Percentiles rank a stretch among this genome's conserved stretches.
Evolutionary conservation across 2,329 filamentous ascomycete species (phyloP).

Genomic region (Neonectria coccinea): DNA sequence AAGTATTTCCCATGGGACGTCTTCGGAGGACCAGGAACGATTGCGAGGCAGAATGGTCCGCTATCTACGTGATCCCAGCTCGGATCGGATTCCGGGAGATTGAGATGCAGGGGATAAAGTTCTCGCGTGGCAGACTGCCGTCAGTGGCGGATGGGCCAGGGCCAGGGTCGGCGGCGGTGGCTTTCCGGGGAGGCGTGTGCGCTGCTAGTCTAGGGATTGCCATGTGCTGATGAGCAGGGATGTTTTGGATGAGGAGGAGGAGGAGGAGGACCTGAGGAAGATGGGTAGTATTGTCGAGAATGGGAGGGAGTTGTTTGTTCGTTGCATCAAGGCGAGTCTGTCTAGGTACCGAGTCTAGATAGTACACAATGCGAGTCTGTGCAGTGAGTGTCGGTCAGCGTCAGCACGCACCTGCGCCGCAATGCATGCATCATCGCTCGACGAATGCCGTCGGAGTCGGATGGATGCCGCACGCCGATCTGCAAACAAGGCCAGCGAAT

Average conservation of each 20-base stretch:
- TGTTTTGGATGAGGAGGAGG: background rate
- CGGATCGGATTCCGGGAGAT: background rate
- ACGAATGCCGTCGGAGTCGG: constrained; percentile 15
- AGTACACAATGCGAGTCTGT: no score
- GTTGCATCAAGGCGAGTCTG: background rate
- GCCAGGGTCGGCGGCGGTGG: background rate
- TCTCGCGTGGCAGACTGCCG: constrained; percentile 23
- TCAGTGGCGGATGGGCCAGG: background rate
- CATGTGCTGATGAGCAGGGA: constrained; percentile 15
- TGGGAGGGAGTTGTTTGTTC: background rate
- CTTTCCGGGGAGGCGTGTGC: constrained; percentile 16
- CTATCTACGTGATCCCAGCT: background rate
- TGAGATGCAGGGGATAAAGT: background rate
- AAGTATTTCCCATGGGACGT: no score
- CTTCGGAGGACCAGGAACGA: no score
- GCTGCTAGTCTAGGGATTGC: constrained; percentile 7
- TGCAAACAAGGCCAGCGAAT: background rate
- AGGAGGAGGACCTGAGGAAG: background rate
- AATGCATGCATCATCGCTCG: background rate
- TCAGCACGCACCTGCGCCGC: background rate
- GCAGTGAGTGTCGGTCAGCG: background rate
- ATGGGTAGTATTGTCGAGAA: background rate
- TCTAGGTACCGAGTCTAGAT: no score
- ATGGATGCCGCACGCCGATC: constrained; percentile 24
- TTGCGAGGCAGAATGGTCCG: no score